These are phyloP conservation scores for Drechslerella dactyloides DNA, from an alignment of 2,329 filamentous ascomycete species.

Conservation along the genomic window DNA sequence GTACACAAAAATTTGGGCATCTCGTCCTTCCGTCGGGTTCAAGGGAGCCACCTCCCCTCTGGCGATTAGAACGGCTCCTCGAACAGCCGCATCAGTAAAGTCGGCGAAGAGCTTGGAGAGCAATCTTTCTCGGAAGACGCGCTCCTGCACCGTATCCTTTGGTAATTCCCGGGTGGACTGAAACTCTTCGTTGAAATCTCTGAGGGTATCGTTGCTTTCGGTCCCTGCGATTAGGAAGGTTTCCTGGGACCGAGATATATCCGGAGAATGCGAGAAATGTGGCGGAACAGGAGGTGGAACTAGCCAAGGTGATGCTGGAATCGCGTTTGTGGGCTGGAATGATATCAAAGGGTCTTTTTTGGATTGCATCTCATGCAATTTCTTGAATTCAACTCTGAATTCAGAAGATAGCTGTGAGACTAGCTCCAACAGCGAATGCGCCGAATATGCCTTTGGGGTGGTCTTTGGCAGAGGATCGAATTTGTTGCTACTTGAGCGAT, in stretches of 20 bases:
- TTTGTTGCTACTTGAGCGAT: constrained; percentile 92
- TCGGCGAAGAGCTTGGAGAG: constrained; percentile 96
- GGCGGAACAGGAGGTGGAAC: constrained; percentile 69
- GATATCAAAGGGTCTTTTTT: constrained; percentile 85
- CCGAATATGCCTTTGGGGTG: constrained; percentile 75
- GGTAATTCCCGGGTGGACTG: constrained; percentile 95
- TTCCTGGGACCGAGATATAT: constrained; percentile 89
- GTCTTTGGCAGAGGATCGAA: constrained; percentile 87
- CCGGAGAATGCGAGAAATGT: constrained; percentile 74
- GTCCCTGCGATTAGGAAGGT: constrained; percentile 86
- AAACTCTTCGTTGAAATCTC: constrained; percentile 99
- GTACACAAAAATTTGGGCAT: constrained; percentile 98
- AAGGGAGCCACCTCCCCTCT: constrained; percentile 89
- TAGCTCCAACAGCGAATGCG: constrained; percentile 85
- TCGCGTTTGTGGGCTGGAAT: constrained; percentile 94
- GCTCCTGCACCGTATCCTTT: constrained; percentile 90
- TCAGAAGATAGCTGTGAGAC: constrained; percentile 81
- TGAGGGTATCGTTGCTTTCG: constrained; percentile 90
- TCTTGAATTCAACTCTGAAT: constrained; percentile 76
- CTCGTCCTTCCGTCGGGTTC: constrained; percentile 88
- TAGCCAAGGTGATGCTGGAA: constrained; percentile 89
- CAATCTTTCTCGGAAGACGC: constrained; percentile 91
- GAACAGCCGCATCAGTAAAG: constrained; percentile 92
- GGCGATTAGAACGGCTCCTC: constrained; percentile 89
- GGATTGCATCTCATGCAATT: constrained; percentile 83